Base-by-base conservation (phyloP, 768 basidiomycete genomes). In the Collybia nuda region DNA sequence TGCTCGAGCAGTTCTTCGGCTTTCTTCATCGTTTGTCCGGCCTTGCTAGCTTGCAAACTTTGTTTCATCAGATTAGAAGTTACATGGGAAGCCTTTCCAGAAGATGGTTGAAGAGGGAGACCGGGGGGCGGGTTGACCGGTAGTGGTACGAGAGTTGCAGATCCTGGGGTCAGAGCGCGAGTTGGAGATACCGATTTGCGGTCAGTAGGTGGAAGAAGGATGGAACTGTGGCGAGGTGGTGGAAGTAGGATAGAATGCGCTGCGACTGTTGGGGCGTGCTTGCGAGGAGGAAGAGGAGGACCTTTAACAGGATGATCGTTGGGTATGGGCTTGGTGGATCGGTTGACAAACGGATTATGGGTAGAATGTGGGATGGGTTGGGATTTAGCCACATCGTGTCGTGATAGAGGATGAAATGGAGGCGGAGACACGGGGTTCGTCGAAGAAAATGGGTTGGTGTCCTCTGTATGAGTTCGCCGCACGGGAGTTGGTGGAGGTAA, bases 41-140 rank as follows among this genome's bases (percentile, higher is more conserved):
- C 78, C 59, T 88, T 87, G 50, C 80, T 83, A 5, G 90, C 90
- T 46, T 86, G 82, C 0, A 92, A 69, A 18, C 81, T 84, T 64
- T 90, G 88, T 52, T 79, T 78, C 70, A 88, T 88, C n/a, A 88
- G 68, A 0, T 78, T 75, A 9, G 82, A 85, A 19, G 81, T 82
- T 23, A 81, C 66, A 47, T 88, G 85, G 0, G 66, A 55, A 1
- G 70, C 72, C 57, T 76, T 77, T 39, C 72, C 68, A 9, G 71
- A 71, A 6, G 67, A 51, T 17, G 58, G 53, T 37, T 56, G 56
- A 28, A 59, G 56, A 9, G 51, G 51, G 3, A 32, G 14, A 11
- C 32, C 32, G 18, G 56, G 53, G 17, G 58, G 36, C 22, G 48
- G 47, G n/a, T 23, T 40, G 22, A 14, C 50, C 21, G 54, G 36